phyloP scores from a whole-genome alignment of 1,284 basidiomycete genomes.

The Ustilago shanxiensis region DNA sequence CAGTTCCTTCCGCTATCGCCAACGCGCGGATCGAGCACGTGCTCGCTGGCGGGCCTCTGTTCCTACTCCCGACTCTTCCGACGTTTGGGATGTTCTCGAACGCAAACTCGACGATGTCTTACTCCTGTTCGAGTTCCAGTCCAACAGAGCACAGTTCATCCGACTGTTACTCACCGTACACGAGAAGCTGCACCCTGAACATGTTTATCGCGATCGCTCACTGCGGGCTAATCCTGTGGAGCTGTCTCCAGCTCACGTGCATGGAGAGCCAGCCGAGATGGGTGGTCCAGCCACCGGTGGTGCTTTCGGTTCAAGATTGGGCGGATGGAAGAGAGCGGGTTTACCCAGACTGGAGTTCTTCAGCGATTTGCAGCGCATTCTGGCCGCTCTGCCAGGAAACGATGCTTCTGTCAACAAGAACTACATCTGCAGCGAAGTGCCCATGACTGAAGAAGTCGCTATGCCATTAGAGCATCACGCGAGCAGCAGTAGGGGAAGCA shows the following conservation, averaged over 20 bases:
- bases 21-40: conserved; percentile 34
- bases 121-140: conserved; percentile 61
- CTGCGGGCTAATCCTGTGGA: conserved; percentile 40
- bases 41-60: conserved; percentile 43
- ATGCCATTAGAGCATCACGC: conserved; percentile 35
- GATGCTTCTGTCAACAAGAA: conserved; percentile 33
- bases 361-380: conserved; percentile 39
- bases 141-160: conserved; percentile 49
- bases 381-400: conserved; percentile 43
- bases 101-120: conserved; percentile 56
- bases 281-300: conserved; percentile 27
- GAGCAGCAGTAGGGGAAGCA: conserved; percentile 9
- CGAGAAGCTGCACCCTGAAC: conserved; percentile 50
- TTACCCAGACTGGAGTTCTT: conserved; percentile 54
- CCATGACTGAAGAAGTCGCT: conserved; percentile 27
- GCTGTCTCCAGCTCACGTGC: conserved; percentile 44
- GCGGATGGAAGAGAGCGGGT: conserved; percentile 46
- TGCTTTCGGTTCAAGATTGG: conserved; percentile 38
- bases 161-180: conserved; percentile 54
- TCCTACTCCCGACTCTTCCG: conserved; percentile 42
- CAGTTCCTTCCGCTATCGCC: conserved; percentile 41
- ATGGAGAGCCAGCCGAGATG: conserved; percentile 42
- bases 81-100: conserved; percentile 64
- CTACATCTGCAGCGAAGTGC: conserved; percentile 28
- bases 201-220: conserved; percentile 45